These are phyloP conservation scores for Paramecium sonneborni DNA, from an alignment of 73 alveolate genomes.

Conservation along the genomic window DNA sequence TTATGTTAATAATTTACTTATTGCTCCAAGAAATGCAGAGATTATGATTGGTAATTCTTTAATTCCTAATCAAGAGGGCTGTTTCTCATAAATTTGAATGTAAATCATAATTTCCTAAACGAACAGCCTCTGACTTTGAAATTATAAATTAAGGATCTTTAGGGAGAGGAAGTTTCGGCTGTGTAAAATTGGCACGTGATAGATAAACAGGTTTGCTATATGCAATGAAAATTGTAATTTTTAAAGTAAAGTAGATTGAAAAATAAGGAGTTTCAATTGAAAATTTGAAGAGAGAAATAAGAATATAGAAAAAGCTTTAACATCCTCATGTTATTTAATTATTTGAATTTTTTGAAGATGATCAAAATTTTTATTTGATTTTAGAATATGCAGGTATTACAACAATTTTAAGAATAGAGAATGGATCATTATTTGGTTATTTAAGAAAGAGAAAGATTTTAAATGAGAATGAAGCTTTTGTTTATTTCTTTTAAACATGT, in stretches of 20 bases:
- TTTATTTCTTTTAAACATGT: slow-evolving; percentile 69
- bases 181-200: slow-evolving; percentile 60
- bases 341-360: slow-evolving; percentile 88
- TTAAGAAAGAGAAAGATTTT: slow-evolving; percentile 54
- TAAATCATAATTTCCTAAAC: not conserved
- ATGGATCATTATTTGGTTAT: slow-evolving; percentile 67
- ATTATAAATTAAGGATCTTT: slow-evolving; percentile 29
- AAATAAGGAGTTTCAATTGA: slow-evolving; percentile 38
- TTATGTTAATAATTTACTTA: not conserved
- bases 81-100: slow-evolving; percentile 3
- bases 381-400: slow-evolving; percentile 73
- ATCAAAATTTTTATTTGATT: slow-evolving; percentile 80
- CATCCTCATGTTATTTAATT: slow-evolving; percentile 91
- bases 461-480: slow-evolving; percentile 65
- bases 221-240: slow-evolving; percentile 63
- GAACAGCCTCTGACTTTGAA: not conserved
- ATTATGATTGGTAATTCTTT: slow-evolving; percentile 33
- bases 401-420: not conserved
- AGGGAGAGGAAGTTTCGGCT: slow-evolving; percentile 60
- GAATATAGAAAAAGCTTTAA: slow-evolving; percentile 89
- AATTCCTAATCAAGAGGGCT: slow-evolving; percentile 15
- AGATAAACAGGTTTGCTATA: slow-evolving; percentile 23
- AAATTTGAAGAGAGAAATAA: slow-evolving; percentile 79
- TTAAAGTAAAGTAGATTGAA: not conserved
- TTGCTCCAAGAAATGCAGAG: slow-evolving; percentile 8